Evolutionary conservation across 164 flowering plant genomes (phyloP).

Genomic region (Piper longum): DNA sequence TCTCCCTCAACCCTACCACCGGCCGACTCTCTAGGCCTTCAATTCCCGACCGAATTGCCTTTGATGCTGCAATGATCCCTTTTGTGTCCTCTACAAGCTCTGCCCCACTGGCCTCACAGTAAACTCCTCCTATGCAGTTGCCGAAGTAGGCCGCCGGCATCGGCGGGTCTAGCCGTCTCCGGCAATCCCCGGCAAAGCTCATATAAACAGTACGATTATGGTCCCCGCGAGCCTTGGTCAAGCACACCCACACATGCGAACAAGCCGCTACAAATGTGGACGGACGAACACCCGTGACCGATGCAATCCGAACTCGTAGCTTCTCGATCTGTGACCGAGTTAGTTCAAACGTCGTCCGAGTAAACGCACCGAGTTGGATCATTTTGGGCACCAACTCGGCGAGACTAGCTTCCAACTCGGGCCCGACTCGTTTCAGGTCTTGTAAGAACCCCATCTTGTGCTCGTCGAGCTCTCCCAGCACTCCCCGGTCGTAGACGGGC

Average conservation of each 20-base stretch:
- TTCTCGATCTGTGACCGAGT: constrained; percentile 1
- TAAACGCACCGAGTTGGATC: background rate
- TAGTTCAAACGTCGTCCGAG: constrained; percentile 5
- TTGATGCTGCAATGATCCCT: constrained; percentile 18
- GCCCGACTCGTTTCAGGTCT: background rate
- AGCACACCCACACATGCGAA: constrained; percentile 30
- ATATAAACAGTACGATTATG: constrained; percentile 7
- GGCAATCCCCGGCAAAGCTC: constrained; percentile 19
- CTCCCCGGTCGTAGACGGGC: constrained; percentile 1
- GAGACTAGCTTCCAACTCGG: background rate
- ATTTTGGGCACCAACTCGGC: background rate
- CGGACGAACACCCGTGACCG: background rate
- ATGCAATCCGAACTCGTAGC: background rate
- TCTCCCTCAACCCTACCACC: background rate
- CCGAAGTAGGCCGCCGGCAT: constrained; percentile 35
- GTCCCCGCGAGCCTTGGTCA: constrained; percentile 10
- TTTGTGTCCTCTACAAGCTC: constrained; percentile 11
- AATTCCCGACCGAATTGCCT: constrained; percentile 14
- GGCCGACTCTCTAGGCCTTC: background rate
- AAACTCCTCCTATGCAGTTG: constrained; percentile 20
- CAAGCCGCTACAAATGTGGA: constrained; percentile 20
- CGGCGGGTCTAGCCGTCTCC: constrained; percentile 14
- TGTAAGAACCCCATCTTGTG: background rate
- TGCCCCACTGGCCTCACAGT: constrained; percentile 1
- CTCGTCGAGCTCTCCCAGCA: background rate